These are phyloP conservation scores for Aspergillus pseudoviridinutans DNA, from an alignment of 2,329 filamentous ascomycete genomes.

Conservation along the genomic window DNA sequence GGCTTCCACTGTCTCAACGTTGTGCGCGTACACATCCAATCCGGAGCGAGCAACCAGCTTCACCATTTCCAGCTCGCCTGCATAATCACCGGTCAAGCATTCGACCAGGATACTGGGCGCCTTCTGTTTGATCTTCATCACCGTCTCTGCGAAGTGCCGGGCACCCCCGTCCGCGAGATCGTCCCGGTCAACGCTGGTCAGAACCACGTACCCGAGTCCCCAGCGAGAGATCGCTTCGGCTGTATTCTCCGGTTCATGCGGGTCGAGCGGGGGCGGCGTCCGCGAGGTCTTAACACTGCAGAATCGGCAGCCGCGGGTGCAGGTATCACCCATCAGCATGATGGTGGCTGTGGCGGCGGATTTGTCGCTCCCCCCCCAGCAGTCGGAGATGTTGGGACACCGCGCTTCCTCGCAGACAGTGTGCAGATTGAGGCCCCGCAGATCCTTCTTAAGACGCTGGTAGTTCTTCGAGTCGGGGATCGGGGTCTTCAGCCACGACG, in stretches of 20 bases:
- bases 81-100: slow-evolving; percentile 70
- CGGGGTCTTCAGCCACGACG: slow-evolving; percentile 92
- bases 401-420: slow-evolving; percentile 97
- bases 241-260: slow-evolving; percentile 94
- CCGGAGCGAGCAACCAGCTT: slow-evolving; percentile 78
- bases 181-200: slow-evolving; percentile 91
- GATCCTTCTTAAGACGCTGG: slow-evolving; percentile 90
- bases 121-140: slow-evolving; percentile 87
- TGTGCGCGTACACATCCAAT: slow-evolving; percentile 94
- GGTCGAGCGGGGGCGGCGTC: slow-evolving; percentile 74
- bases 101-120: slow-evolving; percentile 43
- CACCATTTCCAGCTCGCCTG: slow-evolving; percentile 83
- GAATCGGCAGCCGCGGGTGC: slow-evolving; percentile 92
- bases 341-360: slow-evolving; percentile 92
- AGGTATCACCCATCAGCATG: slow-evolving; percentile 99
- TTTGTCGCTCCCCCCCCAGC: slow-evolving; percentile 90
- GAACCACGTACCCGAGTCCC: slow-evolving; percentile 92
- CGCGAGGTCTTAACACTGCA: slow-evolving; percentile 92
- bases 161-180: slow-evolving; percentile 87
- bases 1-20: slow-evolving; percentile 90
- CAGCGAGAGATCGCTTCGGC: slow-evolving; percentile 88
- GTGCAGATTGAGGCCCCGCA: slow-evolving; percentile 83
- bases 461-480: slow-evolving; percentile 84
- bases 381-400: slow-evolving; percentile 96
- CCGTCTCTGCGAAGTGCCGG: slow-evolving; percentile 86